Percentiles rank a stretch among this genome's conserved stretches.
These are phyloP conservation scores for Microsporum audouinii DNA, from an alignment of 2,329 filamentous ascomycete species.

Conservation along the genomic window DNA sequence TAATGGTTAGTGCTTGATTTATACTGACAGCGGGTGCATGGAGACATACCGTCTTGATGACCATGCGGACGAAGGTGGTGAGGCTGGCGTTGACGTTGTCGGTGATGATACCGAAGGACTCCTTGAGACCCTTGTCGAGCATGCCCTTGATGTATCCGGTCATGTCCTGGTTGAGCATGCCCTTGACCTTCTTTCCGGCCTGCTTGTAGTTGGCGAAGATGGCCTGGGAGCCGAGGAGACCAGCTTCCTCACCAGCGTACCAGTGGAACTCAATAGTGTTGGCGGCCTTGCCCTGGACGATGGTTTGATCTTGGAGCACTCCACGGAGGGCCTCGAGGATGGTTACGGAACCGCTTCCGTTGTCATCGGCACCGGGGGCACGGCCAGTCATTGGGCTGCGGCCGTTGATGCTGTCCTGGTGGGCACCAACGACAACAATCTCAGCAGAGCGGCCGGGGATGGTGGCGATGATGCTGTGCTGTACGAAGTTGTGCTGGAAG, in stretches of 20 bases:
- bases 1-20: neutral
- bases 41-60: constrained; percentile 54
- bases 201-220: constrained; percentile 76
- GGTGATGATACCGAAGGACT: constrained; percentile 84
- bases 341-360: constrained; percentile 84
- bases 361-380: constrained; percentile 86
- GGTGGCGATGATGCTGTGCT: constrained; percentile 82
- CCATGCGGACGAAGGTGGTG: constrained; percentile 80
- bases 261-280: constrained; percentile 96
- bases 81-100: constrained; percentile 77
- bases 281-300: constrained; percentile 57
- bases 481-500: constrained; percentile 77
- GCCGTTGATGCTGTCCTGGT: constrained; percentile 84
- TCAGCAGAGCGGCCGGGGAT: constrained; percentile 77
- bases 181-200: constrained; percentile 64
- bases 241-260: constrained; percentile 86
- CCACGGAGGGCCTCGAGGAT: constrained; percentile 85
- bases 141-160: constrained; percentile 71
- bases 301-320: constrained; percentile 59
- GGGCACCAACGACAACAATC: constrained; percentile 79
- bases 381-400: constrained; percentile 63
- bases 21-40: neutral
- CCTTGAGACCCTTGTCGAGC: constrained; percentile 54
- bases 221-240: constrained; percentile 75
- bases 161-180: constrained; percentile 99